Conservation (phyloP, 140 eudicot species). For the Flaveria floridana region DNA sequence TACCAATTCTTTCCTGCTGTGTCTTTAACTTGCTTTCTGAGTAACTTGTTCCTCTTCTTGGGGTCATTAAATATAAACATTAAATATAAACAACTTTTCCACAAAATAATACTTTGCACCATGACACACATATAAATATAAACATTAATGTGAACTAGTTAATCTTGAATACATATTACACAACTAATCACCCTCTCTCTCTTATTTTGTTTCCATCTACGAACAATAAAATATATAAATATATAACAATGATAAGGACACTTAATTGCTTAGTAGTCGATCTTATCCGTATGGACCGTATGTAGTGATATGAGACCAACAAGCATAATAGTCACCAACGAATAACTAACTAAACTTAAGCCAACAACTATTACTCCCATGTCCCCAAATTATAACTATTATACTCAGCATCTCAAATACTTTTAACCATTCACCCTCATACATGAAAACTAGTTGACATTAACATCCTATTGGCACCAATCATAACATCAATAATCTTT, state of each 20-base stretch:
- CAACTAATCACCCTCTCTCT: neutral
- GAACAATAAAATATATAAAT: neutral
- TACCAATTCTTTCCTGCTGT: slow-evolving; percentile 83
- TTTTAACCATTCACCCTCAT: too few species aligned
- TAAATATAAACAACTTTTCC: slow-evolving; percentile 21
- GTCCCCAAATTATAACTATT: slow-evolving; percentile 6
- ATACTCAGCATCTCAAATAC: too few species aligned
- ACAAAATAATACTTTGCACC: slow-evolving; percentile 36
- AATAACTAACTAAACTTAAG: neutral
- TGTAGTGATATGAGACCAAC: neutral
- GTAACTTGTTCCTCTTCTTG: slow-evolving; percentile 60
- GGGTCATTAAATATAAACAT: slow-evolving; percentile 77
- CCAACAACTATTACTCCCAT: slow-evolving; percentile 2
- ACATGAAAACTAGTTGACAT: too few species aligned
- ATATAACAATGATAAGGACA: slow-evolving; percentile 26
- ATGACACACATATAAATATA: neutral
- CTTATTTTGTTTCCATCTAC: slow-evolving; percentile 9
- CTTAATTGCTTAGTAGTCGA: slow-evolving; percentile 14
- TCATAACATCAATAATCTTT: too few species aligned
- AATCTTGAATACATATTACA: neutral
- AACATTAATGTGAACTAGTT: neutral
- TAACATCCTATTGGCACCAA: too few species aligned
- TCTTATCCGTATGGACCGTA: slow-evolving; percentile 28
- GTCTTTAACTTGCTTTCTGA: slow-evolving; percentile 78
- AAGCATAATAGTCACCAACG: neutral